Base-by-base conservation (phyloP, 2,329 filamentous ascomycete genomes). In the Diaporthe sp. region DNA sequence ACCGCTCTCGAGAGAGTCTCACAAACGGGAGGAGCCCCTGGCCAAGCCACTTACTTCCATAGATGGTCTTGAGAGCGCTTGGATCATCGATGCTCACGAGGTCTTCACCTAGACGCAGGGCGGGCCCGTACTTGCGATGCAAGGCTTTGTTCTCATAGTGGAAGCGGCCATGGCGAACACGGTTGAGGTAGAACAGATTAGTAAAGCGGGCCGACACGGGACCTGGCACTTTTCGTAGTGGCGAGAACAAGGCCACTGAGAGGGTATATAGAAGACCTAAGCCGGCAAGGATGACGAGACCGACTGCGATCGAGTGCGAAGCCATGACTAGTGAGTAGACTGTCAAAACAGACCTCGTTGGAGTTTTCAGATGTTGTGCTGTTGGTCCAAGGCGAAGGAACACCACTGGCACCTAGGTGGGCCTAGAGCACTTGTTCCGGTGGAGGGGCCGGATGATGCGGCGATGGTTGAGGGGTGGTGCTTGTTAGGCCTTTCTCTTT, bases 181-280 rank as follows among this genome's bases (percentile, higher is more conserved):
- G 81, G 3, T 77, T 77, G 19, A 88, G 81, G 67, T 87, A 86
- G 85, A 87, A 89, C 1, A 86, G 78, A 2, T 83, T 81, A 4
- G 85, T 86, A 75, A 88, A 85, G 9, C 86, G 82, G 15, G 87
- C 82, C 51, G 82, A 80, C 58, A 87, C 84, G 0, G 87, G 87
- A 0, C 88, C 87, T 0, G 87, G 87, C 28, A 88, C 80, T 9
- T 78, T 77, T 49, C 82, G 81, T 4, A 86, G 81, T 4, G 86
- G 85, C 19, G 82, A 83, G 62, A 60, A 44, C 5, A 67, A 31
- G 15, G 49, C 65, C 22, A 4, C 28, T 31, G 67, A 8, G 58
- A 72, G 15, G 13, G 49, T 25, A 46, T 67, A 75, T 19, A 76
- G 19, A 17, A 75, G 31, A 8, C 39, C 31, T 31, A 73, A n/a